These are phyloP conservation scores for Erythrophleum ivorense DNA, from an alignment of 331 rosid species.

Conservation along the genomic window DNA sequence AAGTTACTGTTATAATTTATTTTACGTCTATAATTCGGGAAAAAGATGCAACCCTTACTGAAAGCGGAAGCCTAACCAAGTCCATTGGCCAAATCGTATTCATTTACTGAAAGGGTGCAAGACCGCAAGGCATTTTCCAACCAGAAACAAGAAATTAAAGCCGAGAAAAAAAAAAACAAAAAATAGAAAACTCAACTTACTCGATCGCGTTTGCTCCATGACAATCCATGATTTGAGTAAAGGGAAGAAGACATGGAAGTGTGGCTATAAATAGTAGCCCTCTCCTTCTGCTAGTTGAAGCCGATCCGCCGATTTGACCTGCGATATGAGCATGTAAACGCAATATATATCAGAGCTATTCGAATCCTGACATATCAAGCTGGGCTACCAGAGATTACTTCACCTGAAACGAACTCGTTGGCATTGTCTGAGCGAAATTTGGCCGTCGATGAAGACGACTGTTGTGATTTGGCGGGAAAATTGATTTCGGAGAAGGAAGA, in stretches of 20 bases:
- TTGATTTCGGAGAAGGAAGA: constrained; percentile 22
- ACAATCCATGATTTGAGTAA: constrained; percentile 42
- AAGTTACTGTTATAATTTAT: neutral
- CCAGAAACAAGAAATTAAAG: neutral
- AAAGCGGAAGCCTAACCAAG: neutral
- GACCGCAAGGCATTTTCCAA: neutral
- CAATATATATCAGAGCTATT: neutral
- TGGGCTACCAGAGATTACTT: neutral
- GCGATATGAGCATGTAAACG: neutral
- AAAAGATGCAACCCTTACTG: neutral
- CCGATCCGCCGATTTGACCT: constrained; percentile 30
- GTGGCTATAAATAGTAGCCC: constrained; percentile 58
- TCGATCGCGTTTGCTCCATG: constrained; percentile 52
- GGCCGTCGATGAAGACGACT: constrained; percentile 42
- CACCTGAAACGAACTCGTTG: constrained; percentile 44
- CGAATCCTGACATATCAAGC: neutral
- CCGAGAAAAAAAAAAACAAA: neutral
- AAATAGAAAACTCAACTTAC: constrained; percentile 51
- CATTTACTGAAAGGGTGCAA: neutral
- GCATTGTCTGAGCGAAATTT: constrained; percentile 34
- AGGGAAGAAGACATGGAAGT: constrained; percentile 66
- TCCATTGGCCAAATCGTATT: neutral
- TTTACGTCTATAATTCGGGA: neutral
- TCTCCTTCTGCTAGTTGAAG: constrained; percentile 55
- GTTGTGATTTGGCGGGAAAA: constrained; percentile 57